Conservation (phyloP, 2,329 filamentous ascomycete species). For the Exophiala bonariae region DNA sequence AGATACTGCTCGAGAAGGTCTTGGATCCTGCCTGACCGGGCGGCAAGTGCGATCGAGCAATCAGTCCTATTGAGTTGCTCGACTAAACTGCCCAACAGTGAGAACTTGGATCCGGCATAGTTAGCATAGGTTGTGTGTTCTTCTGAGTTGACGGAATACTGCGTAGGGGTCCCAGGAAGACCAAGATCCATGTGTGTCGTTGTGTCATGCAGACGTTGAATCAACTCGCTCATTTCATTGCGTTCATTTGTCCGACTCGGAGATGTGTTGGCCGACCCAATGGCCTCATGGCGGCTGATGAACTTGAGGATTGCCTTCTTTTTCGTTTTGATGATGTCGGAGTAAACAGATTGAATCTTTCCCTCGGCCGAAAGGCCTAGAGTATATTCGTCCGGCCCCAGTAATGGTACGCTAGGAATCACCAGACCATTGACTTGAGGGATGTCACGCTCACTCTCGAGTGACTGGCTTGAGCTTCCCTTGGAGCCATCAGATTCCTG, state of each 20-base stretch:
- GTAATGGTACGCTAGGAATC: constrained; percentile 22
- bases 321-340: constrained; percentile 26
- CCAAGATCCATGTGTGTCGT: constrained; percentile 47
- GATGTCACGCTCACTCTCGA: constrained; percentile 25
- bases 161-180: constrained; percentile 38
- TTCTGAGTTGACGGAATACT: constrained; percentile 33
- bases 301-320: constrained; percentile 27
- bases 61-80: constrained; percentile 36
- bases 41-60: constrained; percentile 41
- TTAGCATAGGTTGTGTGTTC: constrained; percentile 47
- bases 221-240: constrained; percentile 36
- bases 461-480: constrained; percentile 27
- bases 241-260: constrained; percentile 22
- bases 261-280: constrained; percentile 23
- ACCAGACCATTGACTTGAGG: constrained; percentile 22
- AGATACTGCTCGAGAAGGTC: constrained; percentile 44
- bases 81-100: constrained; percentile 44
- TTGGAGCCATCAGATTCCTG: constrained; percentile 24
- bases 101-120: constrained; percentile 48
- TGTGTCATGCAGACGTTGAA: constrained; percentile 42
- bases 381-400: constrained; percentile 26
- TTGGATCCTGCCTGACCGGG: constrained; percentile 36
- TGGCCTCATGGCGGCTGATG: constrained; percentile 23
- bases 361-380: constrained; percentile 27
- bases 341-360: constrained; percentile 28